Percentiles rank a stretch among this genome's conserved stretches.
These are phyloP conservation scores for Quercus ilex DNA, from an alignment of 306 rosid species.

Conservation along the genomic window DNA sequence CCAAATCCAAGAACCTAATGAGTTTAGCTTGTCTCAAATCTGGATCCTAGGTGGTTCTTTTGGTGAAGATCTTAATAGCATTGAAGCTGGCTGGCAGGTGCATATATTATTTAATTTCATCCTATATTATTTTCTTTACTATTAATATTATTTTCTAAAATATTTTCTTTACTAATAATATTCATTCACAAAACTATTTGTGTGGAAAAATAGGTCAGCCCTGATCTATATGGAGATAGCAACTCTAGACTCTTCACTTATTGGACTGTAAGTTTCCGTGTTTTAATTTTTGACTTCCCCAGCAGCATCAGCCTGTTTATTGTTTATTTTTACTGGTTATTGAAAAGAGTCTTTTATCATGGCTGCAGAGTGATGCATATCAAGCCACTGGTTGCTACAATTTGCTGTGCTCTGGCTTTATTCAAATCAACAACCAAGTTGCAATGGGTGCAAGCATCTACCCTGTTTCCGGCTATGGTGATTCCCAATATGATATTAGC, in stretches of 20 bases:
- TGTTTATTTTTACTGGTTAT: background rate
- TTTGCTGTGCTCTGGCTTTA: conserved; percentile 55
- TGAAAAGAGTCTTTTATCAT: background rate
- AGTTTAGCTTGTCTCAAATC: conserved; percentile 60
- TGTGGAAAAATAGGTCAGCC: conserved; percentile 39
- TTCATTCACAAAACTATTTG: conserved; percentile 7
- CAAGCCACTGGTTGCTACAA: conserved; percentile 67
- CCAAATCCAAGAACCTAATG: conserved; percentile 49
- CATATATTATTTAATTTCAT: background rate
- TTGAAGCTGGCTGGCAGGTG: conserved; percentile 73
- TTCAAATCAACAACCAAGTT: conserved; percentile 50
- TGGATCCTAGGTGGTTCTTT: conserved; percentile 53
- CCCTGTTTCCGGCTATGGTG: conserved; percentile 48
- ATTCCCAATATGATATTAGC: conserved; percentile 53
- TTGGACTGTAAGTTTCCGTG: conserved; percentile 55
- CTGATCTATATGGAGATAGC: conserved; percentile 55
- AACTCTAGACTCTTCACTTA: conserved; percentile 59
- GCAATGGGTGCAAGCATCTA: conserved; percentile 53
- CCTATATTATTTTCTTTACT: background rate
- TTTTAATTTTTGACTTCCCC: conserved; percentile 11
- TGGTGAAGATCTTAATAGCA: conserved; percentile 60
- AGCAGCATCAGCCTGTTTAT: background rate
- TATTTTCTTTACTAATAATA: background rate
- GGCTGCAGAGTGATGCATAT: conserved; percentile 58
- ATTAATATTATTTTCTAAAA: background rate